Percentiles rank a stretch among this genome's conserved stretches.
These are phyloP conservation scores for Epichloe aotearoae DNA, from an alignment of 2,329 filamentous ascomycete genomes.

Conservation along the genomic window DNA sequence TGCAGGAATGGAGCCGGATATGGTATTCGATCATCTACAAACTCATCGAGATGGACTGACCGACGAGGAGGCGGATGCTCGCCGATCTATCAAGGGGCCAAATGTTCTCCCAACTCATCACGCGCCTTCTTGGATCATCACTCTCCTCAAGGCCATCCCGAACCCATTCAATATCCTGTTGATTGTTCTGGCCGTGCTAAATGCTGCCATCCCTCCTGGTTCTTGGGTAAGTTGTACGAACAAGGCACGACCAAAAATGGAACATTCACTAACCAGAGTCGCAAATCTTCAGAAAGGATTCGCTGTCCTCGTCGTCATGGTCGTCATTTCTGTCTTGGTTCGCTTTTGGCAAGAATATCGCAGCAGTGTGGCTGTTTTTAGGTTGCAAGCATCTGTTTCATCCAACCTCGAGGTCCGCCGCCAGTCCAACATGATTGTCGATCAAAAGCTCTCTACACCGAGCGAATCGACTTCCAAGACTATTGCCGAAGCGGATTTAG, in stretches of 20 bases:
- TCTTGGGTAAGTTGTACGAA: constrained; percentile 6
- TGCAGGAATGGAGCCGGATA: constrained; percentile 9
- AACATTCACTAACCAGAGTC: not conserved
- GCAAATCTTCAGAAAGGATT: constrained; percentile 8
- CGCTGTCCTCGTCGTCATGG: constrained; percentile 14
- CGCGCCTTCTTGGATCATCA: constrained; percentile 15
- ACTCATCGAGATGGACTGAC: constrained; percentile 12
- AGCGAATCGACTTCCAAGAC: constrained; percentile 1
- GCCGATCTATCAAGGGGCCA: constrained; percentile 11
- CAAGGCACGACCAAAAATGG: no score
- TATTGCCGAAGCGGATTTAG: constrained; percentile 9
- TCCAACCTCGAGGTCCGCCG: constrained; percentile 11
- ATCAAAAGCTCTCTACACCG: not conserved
- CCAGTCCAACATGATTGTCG: not conserved
- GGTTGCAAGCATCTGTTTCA: constrained; percentile 13
- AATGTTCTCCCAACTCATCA: constrained; percentile 14
- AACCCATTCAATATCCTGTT: constrained; percentile 16
- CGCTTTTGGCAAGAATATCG: constrained; percentile 18
- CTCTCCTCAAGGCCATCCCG: constrained; percentile 13
- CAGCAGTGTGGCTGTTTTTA: constrained; percentile 14
- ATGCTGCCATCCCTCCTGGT: constrained; percentile 10
- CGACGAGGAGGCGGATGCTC: constrained; percentile 9
- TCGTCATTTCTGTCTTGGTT: constrained; percentile 13
- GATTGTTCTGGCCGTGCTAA: constrained; percentile 14
- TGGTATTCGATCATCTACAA: constrained; percentile 11